Evolutionary conservation across 2,329 filamentous ascomycete genomes (phyloP), one percentile per base, ranked within the genome.

Genomic region (Pyrenophora graminea): DNA sequence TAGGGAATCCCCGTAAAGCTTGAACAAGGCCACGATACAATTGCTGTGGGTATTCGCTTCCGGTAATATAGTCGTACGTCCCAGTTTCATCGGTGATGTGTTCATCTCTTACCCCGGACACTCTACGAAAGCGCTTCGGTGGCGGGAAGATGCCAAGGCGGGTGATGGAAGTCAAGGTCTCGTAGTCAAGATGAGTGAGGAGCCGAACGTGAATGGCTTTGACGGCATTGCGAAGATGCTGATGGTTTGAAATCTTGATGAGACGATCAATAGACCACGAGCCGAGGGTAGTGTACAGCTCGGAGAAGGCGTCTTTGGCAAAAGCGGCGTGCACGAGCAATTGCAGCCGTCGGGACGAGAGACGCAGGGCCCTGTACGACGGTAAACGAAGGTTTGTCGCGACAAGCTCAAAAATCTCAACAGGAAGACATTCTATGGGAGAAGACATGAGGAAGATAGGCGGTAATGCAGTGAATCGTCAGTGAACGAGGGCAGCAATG

Each of bases 321-420:
- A 70, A 71, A 2, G 51, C 47, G 6, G 56, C 55, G 19, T 67
- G 51, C 15, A 54, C 66, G 17, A 64, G 56, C 25, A 58, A 43
- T 43, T 62, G 45, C 8, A 68, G 47, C n/a, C 56, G 58, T 21
- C 50, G 59, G 2, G 66, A 70, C 23, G 52, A 42, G 15, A 69
- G 59, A 38, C 68, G 67, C 10, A 71, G 44, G 15, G 48, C 39
- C 19, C 59, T 54, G 23, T 63, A 62, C 9, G 55, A 55, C 6
- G 47, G 17, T 7, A 64, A 36, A 21, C 58, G 41, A 17, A 71
- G 44, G 37, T 55, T 32, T 31, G 45, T 39, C 38, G 59, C 52
- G 23, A 70, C 53, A 23, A 64, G 44, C 19, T 69, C 67, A 31
- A 66, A 59, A 6, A 70, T 53, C 62, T 71, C 68, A 13, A 63